Evolutionary conservation across 1,284 basidiomycete species (phyloP).

Genomic region (Pseudozyma flocculosa): DNA sequence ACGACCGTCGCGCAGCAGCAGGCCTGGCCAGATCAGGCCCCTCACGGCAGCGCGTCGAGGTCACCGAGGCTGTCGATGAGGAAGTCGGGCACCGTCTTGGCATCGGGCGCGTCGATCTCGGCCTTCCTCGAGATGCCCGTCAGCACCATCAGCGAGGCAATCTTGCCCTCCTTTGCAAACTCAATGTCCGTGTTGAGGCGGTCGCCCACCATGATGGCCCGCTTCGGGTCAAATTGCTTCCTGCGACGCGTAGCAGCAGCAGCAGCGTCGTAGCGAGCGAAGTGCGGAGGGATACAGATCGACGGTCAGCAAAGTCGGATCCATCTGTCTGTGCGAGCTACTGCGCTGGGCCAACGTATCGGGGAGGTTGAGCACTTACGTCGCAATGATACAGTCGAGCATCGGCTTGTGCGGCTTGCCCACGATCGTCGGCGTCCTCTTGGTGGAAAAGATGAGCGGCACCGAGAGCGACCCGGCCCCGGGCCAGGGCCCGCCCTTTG

Average conservation of each 20-base stretch:
- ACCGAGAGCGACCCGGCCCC: constrained; percentile 79
- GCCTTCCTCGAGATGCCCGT: constrained; percentile 66
- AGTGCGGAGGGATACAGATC: not conserved
- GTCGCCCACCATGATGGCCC: constrained; percentile 94
- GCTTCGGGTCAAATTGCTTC: constrained; percentile 65
- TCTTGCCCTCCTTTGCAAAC: constrained; percentile 82
- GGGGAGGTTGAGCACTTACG: too few relatives aligned
- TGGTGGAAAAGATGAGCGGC: constrained; percentile 74
- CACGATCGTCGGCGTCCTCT: constrained; percentile 70
- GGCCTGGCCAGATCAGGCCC: too few relatives aligned
- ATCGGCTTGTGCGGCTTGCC: constrained; percentile 91
- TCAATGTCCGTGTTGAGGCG: constrained; percentile 90
- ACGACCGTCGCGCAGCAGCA: too few relatives aligned
- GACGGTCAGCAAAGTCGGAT: not conserved
- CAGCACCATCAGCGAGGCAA: constrained; percentile 84
- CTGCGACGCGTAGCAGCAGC: not conserved
- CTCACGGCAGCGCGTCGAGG: constrained; percentile 35
- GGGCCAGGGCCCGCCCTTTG: constrained; percentile 74
- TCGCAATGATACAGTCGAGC: constrained; percentile 93
- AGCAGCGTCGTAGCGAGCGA: not conserved
- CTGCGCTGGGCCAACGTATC: too few relatives aligned
- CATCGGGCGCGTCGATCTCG: constrained; percentile 63
- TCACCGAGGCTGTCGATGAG: constrained; percentile 48
- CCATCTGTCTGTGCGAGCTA: too few relatives aligned
- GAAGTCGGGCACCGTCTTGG: constrained; percentile 52